phyloP scores from a whole-genome alignment of 352 stramenopile genomes.

The Phytophthora pseudosyringae region DNA sequence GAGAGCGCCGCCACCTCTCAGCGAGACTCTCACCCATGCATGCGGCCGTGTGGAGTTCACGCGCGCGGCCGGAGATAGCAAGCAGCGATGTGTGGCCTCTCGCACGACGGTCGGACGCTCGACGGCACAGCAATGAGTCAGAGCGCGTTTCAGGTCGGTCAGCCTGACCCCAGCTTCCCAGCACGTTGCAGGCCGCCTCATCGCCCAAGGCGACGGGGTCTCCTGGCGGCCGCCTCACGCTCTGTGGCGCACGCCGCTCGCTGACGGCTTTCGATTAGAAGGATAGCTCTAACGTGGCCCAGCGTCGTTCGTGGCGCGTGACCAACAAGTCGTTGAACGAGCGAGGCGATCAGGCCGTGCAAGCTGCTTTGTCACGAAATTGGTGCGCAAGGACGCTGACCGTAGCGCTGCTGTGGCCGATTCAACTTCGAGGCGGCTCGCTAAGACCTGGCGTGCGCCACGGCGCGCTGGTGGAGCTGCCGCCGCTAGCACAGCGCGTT shows the following conservation, averaged over 20 bases:
- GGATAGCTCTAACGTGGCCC: background rate
- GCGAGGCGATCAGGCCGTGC: background rate
- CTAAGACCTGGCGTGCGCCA: conserved; percentile 7
- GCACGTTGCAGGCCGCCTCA: background rate
- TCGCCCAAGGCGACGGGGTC: background rate
- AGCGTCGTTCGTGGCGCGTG: background rate
- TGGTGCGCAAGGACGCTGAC: background rate
- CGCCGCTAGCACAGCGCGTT: background rate
- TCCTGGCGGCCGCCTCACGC: background rate
- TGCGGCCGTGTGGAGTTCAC: too few species aligned
- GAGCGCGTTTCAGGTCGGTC: background rate
- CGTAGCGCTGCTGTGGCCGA: background rate
- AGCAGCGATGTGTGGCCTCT: too few species aligned
- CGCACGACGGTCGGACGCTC: background rate
- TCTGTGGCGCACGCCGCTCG: background rate
- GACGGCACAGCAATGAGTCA: conserved; percentile 4
- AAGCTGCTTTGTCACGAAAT: too few species aligned
- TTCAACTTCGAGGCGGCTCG: background rate
- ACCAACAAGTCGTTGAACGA: background rate
- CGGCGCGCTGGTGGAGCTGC: too few species aligned
- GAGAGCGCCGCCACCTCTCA: background rate
- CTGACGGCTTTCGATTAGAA: conserved; percentile 10
- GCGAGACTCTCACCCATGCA: background rate
- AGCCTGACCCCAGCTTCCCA: too few species aligned
- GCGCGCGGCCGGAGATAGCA: too few species aligned